Conservation (phyloP, 495 filamentous ascomycete genomes). For the Mycothermus thermophilus region DNA sequence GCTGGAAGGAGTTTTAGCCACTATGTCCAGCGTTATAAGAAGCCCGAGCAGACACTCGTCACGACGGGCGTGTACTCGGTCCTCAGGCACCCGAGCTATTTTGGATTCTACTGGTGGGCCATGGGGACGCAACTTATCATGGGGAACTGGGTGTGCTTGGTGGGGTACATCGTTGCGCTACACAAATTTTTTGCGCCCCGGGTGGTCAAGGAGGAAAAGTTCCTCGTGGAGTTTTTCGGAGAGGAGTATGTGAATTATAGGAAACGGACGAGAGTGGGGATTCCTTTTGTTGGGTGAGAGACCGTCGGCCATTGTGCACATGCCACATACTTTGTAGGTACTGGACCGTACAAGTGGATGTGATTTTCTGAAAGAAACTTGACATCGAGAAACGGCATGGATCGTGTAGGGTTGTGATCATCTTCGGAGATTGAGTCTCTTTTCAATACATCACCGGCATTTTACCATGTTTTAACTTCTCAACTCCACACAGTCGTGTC, state of each 20-base stretch:
- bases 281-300: slow-evolving; percentile 49
- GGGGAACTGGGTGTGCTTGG: slow-evolving; percentile 67
- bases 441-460: no score
- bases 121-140: slow-evolving; percentile 85
- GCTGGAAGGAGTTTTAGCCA: slow-evolving; percentile 91
- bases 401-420: no score
- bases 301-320: no score
- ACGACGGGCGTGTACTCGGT: slow-evolving; percentile 50
- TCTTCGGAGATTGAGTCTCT: no score
- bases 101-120: slow-evolving; percentile 97
- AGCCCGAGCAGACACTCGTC: slow-evolving; percentile 60
- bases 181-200: slow-evolving; percentile 70
- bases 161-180: slow-evolving; percentile 58
- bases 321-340: no score
- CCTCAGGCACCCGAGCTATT: slow-evolving; percentile 80
- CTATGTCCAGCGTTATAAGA: slow-evolving; percentile 53
- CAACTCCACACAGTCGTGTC: no score
- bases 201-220: slow-evolving; percentile 66
- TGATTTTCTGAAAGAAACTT: no score
- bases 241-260: slow-evolving; percentile 66
- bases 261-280: slow-evolving; percentile 46
- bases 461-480: no score
- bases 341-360: no score
- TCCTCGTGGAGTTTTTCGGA: slow-evolving; percentile 69
- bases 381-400: no score